Evolutionary conservation across 140 eudicot genomes (phyloP), one percentile per base, ranked within the genome.

Genomic region (Stevia rebaudiana): DNA sequence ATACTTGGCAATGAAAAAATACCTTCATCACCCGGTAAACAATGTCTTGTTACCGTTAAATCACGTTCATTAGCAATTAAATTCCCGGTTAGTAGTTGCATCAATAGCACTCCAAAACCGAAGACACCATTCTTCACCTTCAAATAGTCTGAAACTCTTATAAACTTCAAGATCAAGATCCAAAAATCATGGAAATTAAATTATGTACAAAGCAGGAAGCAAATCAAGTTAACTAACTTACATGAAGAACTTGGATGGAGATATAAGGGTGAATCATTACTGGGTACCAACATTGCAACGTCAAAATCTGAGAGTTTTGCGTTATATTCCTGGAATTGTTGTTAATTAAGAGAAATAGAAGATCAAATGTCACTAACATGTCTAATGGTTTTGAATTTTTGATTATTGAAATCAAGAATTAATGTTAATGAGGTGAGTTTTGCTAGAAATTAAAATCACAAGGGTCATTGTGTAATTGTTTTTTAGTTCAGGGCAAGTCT

Each of bases 221-320:
- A 4, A 46, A 58, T 13, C 25, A 57, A 7, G 22, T n/a, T 10
- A 22, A 71, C 60, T 71, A n/a, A n/a, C n/a, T n/a, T 49, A 71
- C 76, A 35, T 0, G 62, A 24, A 48, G 76, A 61, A 48, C 36
- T 49, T 36, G 69, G 69, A 61, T 11, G 31, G 8, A 37, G 25
- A 25, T 55, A 18, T 33, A 18, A 68, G 35, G 57, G 42, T 55
- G 35, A 23, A 42, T 36, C 69, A 11, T 43, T 49, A 16, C 63
- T 36, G 0, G 63, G 70, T 47, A 25, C 54, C 76, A 71, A 49
- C 76, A 71, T 48, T 40, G 25, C 61, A 62, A 71, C 63, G 25
- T 71, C 76, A 61, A 71, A 61, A 47, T 71, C 76, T 0, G 76
- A 71, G 43, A 71, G 41, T 51, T 71, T 71, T 7, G 55, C 54